A percentile compares a stretch with the other conserved stretches of the same genome.
phyloP scores from a whole-genome alignment of 345 rosid genomes.

The Carallia brachiata region DNA sequence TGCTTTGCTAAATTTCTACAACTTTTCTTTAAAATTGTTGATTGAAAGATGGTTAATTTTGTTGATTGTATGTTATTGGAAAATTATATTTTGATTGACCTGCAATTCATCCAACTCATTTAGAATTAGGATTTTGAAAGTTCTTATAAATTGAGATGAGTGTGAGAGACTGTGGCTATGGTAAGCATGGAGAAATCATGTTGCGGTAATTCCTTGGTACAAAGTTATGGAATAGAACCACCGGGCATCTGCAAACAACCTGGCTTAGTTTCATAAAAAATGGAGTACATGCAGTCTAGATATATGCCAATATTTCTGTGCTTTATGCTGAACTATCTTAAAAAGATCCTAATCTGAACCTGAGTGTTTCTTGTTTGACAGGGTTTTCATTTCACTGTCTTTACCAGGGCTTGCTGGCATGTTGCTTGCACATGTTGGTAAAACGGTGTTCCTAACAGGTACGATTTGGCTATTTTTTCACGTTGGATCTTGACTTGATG shows the following conservation, averaged over 20 bases:
- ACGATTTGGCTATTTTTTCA: background rate
- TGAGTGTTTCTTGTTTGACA: slow-evolving; percentile 21
- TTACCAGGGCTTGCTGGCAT: slow-evolving; percentile 69
- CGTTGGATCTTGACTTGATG: background rate
- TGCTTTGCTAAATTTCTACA: background rate
- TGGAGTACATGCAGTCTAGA: background rate
- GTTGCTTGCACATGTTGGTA: slow-evolving; percentile 65
- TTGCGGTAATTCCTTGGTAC: background rate
- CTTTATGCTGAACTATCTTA: background rate
- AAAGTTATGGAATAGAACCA: background rate
- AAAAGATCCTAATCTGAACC: slow-evolving; percentile 1
- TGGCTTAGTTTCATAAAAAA: background rate
- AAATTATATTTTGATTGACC: background rate
- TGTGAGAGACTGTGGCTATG: background rate
- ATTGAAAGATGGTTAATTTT: background rate
- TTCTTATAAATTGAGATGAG: background rate
- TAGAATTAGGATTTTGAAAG: background rate
- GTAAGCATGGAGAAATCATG: background rate
- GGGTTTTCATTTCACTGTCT: slow-evolving; percentile 18
- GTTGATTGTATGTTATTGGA: background rate
- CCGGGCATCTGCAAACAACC: too few relatives aligned
- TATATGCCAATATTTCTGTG: background rate
- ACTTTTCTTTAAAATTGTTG: background rate
- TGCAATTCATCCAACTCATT: background rate
- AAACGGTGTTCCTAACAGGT: slow-evolving; percentile 77